These are phyloP conservation scores for Soucietia sequanensis DNA, from an alignment of 805 yeast species.

Conservation along the genomic window DNA sequence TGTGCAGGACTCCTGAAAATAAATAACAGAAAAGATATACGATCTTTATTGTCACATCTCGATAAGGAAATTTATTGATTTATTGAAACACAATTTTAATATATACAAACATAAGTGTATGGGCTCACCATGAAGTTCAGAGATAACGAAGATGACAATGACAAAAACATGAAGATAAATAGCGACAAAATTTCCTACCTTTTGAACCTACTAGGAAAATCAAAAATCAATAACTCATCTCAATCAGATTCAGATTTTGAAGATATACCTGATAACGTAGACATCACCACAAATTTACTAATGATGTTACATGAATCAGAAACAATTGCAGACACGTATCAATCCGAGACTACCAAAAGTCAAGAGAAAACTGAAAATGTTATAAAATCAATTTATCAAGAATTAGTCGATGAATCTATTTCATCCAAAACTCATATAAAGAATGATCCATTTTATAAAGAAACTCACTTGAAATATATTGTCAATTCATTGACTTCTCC, in stretches of 20 bases:
- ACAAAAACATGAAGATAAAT: no score
- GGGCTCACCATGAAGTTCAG: no score
- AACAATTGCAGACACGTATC: constrained; percentile 21
- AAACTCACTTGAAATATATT: constrained; percentile 45
- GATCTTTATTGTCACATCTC: no score
- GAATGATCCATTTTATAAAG: constrained; percentile 14
- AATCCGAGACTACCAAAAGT: constrained; percentile 33
- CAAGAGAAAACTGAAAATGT: constrained; percentile 33
- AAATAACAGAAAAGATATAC: no score
- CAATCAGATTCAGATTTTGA: constrained; percentile 18
- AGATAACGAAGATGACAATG: no score
- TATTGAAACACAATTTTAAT: no score
- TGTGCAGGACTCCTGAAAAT: no score
- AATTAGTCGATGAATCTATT: constrained; percentile 9
- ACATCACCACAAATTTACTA: constrained; percentile 5
- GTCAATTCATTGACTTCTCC: constrained; percentile 36
- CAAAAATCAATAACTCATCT: constrained; percentile 4
- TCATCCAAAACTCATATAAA: constrained; percentile 8
- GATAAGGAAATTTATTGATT: no score
- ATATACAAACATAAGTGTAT: no score
- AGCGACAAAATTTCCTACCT: constrained; percentile 10
- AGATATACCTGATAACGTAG: constrained; percentile 14
- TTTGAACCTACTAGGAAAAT: constrained; percentile 16
- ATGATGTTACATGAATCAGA: constrained; percentile 13
- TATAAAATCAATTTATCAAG: constrained; percentile 29